Evolutionary conservation across 2,329 filamentous ascomycete genomes (phyloP).

Genomic region (Talaromyces sp.): DNA sequence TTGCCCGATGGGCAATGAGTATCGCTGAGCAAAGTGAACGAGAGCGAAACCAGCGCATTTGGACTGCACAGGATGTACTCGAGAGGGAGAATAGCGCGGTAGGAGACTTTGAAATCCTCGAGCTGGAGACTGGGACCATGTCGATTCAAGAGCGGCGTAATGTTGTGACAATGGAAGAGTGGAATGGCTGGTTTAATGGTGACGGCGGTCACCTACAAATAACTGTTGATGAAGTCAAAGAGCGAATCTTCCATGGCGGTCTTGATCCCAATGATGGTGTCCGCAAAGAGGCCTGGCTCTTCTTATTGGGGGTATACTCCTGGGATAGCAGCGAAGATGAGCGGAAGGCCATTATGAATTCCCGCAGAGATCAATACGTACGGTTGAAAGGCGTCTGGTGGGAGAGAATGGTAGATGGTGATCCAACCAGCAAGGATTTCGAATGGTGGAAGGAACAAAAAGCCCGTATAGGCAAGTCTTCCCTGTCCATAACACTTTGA

Average conservation of each 20-base stretch:
- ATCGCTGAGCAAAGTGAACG: conserved; percentile 95
- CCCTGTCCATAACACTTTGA: conserved; percentile 3
- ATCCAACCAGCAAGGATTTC: conserved; percentile 71
- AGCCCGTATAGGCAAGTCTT: conserved; percentile 75
- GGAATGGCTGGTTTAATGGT: conserved; percentile 83
- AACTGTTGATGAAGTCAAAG: conserved; percentile 89
- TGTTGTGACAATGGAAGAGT: conserved; percentile 75
- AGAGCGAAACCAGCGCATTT: conserved; percentile 79
- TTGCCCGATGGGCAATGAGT: conserved; percentile 97
- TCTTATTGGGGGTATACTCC: conserved; percentile 82
- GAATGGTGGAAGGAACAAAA: conserved; percentile 98
- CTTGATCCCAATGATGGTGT: conserved; percentile 85
- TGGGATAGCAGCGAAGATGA: conserved; percentile 91
- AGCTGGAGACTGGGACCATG: conserved; percentile 67
- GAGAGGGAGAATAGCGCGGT: conserved; percentile 93
- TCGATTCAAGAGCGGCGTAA: conserved; percentile 72
- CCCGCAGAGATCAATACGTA: conserved; percentile 86
- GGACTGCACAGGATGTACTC: conserved; percentile 86
- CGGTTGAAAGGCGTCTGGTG: conserved; percentile 93
- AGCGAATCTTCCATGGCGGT: conserved; percentile 93
- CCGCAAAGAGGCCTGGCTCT: conserved; percentile 94
- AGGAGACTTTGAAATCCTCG: conserved; percentile 90
- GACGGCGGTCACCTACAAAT: conserved; percentile 68
- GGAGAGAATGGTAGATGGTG: conserved; percentile 82
- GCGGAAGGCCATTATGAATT: conserved; percentile 74